A percentile compares a stretch with the other conserved stretches of the same genome.
phyloP scores from a whole-genome alignment of 208 protist species.

The Naegleria gruberi region DNA sequence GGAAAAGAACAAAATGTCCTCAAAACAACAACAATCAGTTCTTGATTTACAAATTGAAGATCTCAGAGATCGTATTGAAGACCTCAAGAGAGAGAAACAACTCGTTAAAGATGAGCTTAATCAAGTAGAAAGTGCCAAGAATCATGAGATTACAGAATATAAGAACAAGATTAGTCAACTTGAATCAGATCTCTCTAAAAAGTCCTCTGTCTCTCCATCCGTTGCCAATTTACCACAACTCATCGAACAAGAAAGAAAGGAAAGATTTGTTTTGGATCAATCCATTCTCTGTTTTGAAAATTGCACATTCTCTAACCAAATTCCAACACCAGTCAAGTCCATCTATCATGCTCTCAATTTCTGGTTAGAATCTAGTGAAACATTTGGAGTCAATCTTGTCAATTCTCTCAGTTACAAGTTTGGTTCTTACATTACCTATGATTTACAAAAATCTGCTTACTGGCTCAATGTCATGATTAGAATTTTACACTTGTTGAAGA shows the following conservation, averaged over 20 bases:
- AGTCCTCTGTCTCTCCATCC: not conserved
- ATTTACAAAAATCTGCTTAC: not conserved
- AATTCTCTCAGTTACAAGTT: not conserved
- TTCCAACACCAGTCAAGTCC: not conserved
- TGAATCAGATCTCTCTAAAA: not conserved
- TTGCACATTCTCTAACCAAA: not conserved
- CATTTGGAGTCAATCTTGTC: not conserved
- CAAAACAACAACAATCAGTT: not conserved
- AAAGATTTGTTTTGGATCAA: not conserved
- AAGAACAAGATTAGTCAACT: not conserved
- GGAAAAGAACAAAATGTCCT: not conserved
- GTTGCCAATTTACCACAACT: not conserved
- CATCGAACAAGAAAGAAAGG: not conserved
- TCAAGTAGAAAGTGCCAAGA: not conserved
- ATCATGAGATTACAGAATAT: not conserved
- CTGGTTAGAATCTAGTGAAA: not conserved
- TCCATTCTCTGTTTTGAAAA: not conserved
- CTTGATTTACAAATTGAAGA: conserved; percentile 1
- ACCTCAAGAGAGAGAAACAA: not conserved
- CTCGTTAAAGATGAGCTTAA: not conserved
- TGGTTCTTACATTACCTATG: not conserved
- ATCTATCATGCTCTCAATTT: not conserved
- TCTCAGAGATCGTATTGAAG: not conserved
- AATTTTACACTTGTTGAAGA: not conserved
- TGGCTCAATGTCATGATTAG: not conserved